These are phyloP conservation scores for Cordyceps fumosorosea DNA, from an alignment of 2,329 filamentous ascomycete genomes.

Conservation along the genomic window DNA sequence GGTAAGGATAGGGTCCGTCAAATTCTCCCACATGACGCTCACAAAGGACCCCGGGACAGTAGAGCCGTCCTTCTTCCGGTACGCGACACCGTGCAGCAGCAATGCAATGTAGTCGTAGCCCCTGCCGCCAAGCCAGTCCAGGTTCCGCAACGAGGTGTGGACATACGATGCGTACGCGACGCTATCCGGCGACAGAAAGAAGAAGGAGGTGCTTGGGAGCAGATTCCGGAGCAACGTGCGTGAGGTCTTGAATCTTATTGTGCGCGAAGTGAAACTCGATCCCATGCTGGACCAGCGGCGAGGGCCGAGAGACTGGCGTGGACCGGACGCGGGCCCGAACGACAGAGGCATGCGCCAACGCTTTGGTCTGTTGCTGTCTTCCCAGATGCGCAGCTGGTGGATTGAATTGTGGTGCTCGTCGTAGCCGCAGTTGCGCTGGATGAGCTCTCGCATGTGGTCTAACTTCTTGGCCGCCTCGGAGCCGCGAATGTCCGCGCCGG, in stretches of 20 bases:
- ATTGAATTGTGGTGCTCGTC: slow-evolving; percentile 19
- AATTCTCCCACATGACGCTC: slow-evolving; percentile 40
- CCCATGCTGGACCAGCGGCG: background rate
- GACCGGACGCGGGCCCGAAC: slow-evolving; percentile 20
- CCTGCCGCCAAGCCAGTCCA: slow-evolving; percentile 55
- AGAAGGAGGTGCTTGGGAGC: slow-evolving; percentile 19
- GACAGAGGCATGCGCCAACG: slow-evolving; percentile 18
- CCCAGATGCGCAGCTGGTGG: slow-evolving; percentile 14
- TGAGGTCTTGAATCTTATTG: slow-evolving; percentile 44
- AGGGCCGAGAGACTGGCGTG: slow-evolving; percentile 16
- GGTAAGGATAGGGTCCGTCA: slow-evolving; percentile 53
- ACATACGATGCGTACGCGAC: slow-evolving; percentile 37
- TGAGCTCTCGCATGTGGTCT: background rate
- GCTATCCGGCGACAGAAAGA: background rate
- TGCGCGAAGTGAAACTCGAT: slow-evolving; percentile 37
- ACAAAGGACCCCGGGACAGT: background rate
- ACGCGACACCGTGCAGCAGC: slow-evolving; percentile 56
- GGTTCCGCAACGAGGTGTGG: slow-evolving; percentile 35
- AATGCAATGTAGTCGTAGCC: slow-evolving; percentile 54
- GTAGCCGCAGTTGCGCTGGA: background rate
- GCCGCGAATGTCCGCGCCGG: slow-evolving; percentile 15
- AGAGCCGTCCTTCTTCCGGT: slow-evolving; percentile 20
- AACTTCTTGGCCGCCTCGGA: background rate
- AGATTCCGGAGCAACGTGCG: slow-evolving; percentile 42
- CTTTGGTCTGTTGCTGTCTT: slow-evolving; percentile 7